Conservation (phyloP, 2,329 filamentous ascomycete species). For the Fusarium bulbicola region DNA sequence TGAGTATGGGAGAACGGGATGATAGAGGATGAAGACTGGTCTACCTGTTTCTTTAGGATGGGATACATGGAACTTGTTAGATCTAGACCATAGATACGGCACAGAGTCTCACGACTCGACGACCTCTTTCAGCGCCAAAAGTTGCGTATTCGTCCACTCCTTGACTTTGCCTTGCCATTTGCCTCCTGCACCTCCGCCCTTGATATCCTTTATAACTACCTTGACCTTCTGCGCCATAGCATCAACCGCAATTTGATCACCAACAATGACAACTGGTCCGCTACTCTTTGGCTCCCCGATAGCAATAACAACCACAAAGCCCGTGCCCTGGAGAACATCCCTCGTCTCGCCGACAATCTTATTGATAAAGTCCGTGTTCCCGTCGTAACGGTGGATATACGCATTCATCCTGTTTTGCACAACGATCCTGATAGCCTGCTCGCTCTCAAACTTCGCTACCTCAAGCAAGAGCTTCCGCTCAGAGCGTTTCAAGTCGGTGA, state of each 20-base stretch:
- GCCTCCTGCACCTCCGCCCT: conserved; percentile 42
- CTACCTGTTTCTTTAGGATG: background rate
- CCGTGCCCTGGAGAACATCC: conserved; percentile 24
- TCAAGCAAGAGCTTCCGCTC: conserved; percentile 44
- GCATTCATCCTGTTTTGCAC: conserved; percentile 32
- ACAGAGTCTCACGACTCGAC: conserved; percentile 21
- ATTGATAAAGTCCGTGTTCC: conserved; percentile 45
- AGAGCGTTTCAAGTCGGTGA: conserved; percentile 32
- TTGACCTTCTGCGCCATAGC: conserved; percentile 26
- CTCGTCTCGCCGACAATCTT: conserved; percentile 38
- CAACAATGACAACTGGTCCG: conserved; percentile 41
- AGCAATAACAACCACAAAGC: conserved; percentile 36
- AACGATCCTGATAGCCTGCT: conserved; percentile 21
- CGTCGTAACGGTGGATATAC: conserved; percentile 39
- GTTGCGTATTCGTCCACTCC: conserved; percentile 39
- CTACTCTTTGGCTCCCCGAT: conserved; percentile 38
- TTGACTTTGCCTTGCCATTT: conserved; percentile 48
- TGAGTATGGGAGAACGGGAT: background rate
- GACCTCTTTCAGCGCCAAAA: conserved; percentile 33
- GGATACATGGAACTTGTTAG: too few species aligned
- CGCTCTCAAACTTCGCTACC: conserved; percentile 43
- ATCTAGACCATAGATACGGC: background rate
- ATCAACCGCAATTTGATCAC: conserved; percentile 36
- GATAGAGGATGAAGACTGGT: background rate
- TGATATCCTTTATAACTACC: conserved; percentile 34